Conservation (phyloP, 1,139 yeast genomes). For the Nakaseomyces glabratus region DNA sequence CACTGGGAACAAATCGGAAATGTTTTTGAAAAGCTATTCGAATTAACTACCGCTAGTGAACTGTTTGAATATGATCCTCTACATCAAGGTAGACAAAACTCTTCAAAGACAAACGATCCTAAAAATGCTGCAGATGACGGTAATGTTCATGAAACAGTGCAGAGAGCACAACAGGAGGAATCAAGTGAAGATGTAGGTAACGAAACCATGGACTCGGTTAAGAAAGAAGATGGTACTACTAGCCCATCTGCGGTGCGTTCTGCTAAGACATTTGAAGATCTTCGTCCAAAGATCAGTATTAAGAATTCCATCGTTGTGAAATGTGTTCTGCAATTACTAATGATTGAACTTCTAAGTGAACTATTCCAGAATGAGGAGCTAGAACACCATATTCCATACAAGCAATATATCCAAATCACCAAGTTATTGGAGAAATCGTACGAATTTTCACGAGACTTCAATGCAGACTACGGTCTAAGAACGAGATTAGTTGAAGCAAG, state of each 20-base stretch:
- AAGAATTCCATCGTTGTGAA: conserved; percentile 83
- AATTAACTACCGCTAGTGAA: conserved; percentile 77
- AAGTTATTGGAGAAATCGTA: conserved; percentile 59
- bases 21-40: conserved; percentile 62
- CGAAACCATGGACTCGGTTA: conserved; percentile 5
- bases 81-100: conserved; percentile 29
- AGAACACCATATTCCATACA: conserved; percentile 59
- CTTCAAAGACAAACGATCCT: conserved; percentile 9
- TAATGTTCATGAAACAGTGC: conserved; percentile 21
- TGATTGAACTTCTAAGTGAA: conserved; percentile 83
- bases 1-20: conserved; percentile 73
- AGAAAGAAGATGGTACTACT: neutral
- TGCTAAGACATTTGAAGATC: conserved; percentile 14
- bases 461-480: conserved; percentile 79
- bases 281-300: conserved; percentile 35
- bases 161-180: conserved; percentile 28
- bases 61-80: conserved; percentile 66
- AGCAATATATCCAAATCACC: conserved; percentile 51
- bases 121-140: conserved; percentile 7
- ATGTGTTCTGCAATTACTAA: conserved; percentile 78
- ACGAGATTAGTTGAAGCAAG: conserved; percentile 87
- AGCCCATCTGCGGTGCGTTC: conserved; percentile 9
- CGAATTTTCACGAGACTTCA: conserved; percentile 75
- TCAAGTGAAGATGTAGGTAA: conserved; percentile 31
- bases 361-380: conserved; percentile 60